Conservation (phyloP, 78 protist species). For the Dictyostelium firmibasis region DNA sequence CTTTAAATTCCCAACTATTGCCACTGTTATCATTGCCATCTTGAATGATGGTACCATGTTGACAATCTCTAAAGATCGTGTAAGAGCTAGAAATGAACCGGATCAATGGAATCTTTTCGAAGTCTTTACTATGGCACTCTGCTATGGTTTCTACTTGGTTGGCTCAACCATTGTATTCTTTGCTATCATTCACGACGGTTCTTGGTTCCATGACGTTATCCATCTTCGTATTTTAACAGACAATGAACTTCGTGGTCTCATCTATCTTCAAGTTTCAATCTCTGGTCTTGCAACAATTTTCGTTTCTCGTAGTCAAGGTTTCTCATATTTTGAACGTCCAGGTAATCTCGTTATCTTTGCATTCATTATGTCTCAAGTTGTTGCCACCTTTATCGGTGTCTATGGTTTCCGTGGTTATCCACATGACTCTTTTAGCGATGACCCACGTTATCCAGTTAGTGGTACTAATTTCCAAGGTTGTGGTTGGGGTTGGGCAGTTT, state of each 20-base stretch:
- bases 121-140: conserved; percentile 55
- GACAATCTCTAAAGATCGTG: conserved; percentile 88
- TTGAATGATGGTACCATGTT: conserved; percentile 91
- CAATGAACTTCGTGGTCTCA: conserved; percentile 80
- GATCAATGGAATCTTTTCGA: conserved; percentile 84
- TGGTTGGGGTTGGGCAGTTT: conserved; percentile 85
- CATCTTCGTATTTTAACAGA: conserved; percentile 21
- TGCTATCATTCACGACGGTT: conserved; percentile 63
- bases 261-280: conserved; percentile 86
- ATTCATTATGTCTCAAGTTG: conserved; percentile 80
- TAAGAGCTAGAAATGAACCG: conserved; percentile 79
- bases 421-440: background rate
- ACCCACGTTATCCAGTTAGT: background rate
- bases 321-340: conserved; percentile 87
- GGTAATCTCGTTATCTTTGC: conserved; percentile 78
- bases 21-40: conserved; percentile 88
- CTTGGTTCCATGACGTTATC: conserved; percentile 54
- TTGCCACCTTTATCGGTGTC: conserved; percentile 84
- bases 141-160: conserved; percentile 82
- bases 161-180: conserved; percentile 82
- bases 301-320: conserved; percentile 76
- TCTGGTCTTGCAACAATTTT: conserved; percentile 87
- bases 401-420: conserved; percentile 87
- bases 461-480: conserved; percentile 74
- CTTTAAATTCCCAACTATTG: conserved; percentile 87